Percentiles rank a stretch among this genome's conserved stretches.
Conservation (phyloP, 768 basidiomycete species). For the Leccinum variicolor region DNA sequence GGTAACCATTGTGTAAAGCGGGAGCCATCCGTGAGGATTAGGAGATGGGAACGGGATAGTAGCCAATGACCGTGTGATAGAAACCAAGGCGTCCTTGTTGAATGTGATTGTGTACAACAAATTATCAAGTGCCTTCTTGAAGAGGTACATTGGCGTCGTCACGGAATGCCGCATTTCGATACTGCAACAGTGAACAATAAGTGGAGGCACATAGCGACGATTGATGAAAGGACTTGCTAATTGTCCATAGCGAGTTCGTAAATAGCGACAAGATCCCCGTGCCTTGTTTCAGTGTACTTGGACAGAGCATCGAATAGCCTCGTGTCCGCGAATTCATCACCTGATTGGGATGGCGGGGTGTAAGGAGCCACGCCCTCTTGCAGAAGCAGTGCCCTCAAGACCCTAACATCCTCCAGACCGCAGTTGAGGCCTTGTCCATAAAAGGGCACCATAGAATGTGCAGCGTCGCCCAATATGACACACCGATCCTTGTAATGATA, state of each 20-base stretch:
- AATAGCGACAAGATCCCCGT: slow-evolving; percentile 89
- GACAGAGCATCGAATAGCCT: slow-evolving; percentile 63
- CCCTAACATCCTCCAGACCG: slow-evolving; percentile 94
- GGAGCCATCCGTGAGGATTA: slow-evolving; percentile 77
- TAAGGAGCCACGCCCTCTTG: slow-evolving; percentile 61
- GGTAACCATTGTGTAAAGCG: slow-evolving; percentile 96
- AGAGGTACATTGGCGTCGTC: slow-evolving; percentile 72
- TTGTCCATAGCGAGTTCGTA: slow-evolving; percentile 93
- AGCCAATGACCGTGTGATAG: slow-evolving; percentile 45
- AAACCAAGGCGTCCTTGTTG: slow-evolving; percentile 43
- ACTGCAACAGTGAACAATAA: slow-evolving; percentile 43
- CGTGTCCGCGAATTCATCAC: slow-evolving; percentile 43
- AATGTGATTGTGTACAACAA: slow-evolving; percentile 62
- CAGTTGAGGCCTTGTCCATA: slow-evolving; percentile 98
- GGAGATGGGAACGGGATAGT: slow-evolving; percentile 55
- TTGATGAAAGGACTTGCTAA: slow-evolving; percentile 64
- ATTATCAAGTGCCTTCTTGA: slow-evolving; percentile 79
- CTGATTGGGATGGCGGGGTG: slow-evolving; percentile 28
- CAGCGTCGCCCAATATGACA: slow-evolving; percentile 89
- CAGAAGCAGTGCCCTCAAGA: slow-evolving; percentile 73
- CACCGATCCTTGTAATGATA: slow-evolving; percentile 90
- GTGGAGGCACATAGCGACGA: slow-evolving; percentile 21
- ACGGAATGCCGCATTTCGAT: slow-evolving; percentile 94
- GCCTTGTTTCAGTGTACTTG: slow-evolving; percentile 76
- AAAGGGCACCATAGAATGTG: slow-evolving; percentile 99